These are phyloP conservation scores for Cyberlindnera subsufficiens DNA, from an alignment of 805 yeast genomes.

Conservation along the genomic window DNA sequence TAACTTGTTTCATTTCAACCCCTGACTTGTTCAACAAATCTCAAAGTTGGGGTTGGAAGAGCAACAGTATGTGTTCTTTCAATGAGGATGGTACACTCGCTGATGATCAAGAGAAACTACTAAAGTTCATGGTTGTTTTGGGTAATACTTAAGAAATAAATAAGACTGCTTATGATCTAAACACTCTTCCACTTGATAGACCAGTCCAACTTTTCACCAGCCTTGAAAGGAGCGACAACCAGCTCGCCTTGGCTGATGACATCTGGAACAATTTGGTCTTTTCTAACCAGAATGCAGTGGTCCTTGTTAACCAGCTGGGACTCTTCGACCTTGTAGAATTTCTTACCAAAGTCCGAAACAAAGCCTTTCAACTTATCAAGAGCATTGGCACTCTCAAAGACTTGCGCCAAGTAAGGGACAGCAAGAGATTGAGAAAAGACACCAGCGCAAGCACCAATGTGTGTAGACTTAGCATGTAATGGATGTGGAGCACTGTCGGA, in stretches of 20 bases:
- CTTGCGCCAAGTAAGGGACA: constrained; percentile 77
- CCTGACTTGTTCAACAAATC: constrained; percentile 47
- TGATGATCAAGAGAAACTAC: constrained; percentile 36
- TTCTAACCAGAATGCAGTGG: constrained; percentile 49
- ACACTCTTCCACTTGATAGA: constrained; percentile 58
- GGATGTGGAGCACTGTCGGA: constrained; percentile 99
- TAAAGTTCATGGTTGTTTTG: constrained; percentile 44
- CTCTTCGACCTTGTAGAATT: constrained; percentile 58
- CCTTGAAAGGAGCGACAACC: constrained; percentile 77
- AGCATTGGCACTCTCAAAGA: constrained; percentile 62
- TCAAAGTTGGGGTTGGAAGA: constrained; percentile 62
- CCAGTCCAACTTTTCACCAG: constrained; percentile 75
- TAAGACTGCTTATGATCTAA: constrained; percentile 1
- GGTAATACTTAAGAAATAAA: constrained; percentile 32
- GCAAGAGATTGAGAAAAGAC: constrained; percentile 87
- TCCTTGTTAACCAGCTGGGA: constrained; percentile 39
- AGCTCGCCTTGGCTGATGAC: constrained; percentile 38
- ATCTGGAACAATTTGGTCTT: constrained; percentile 54
- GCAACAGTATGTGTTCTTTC: constrained; percentile 46
- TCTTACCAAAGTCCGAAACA: constrained; percentile 67
- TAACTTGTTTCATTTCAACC: constrained; percentile 50
- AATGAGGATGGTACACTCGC: constrained; percentile 42
- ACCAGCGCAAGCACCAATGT: constrained; percentile 93
- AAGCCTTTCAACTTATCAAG: constrained; percentile 66
- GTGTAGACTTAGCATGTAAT: constrained; percentile 65